phyloP scores from a whole-genome alignment of 148 eudicot genomes.

The Linanthus parryae region DNA sequence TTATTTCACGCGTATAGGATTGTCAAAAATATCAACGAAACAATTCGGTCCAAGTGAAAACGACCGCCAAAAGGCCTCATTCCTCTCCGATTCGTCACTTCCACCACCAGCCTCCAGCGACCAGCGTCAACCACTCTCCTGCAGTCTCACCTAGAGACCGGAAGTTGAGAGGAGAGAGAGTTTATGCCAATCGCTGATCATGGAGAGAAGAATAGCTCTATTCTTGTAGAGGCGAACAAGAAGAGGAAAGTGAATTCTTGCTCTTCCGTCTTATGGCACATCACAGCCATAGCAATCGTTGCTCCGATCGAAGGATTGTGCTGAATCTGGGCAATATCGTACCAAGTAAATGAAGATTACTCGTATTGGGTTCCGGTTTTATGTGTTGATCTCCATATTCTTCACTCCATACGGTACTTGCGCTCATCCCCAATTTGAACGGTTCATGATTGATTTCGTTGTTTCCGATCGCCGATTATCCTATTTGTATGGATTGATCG shows the following conservation, averaged over 20 bases:
- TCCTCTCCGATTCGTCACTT: no score
- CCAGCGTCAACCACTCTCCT: no score
- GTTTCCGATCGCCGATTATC: not conserved
- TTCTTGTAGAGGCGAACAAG: no score
- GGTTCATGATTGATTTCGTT: not conserved
- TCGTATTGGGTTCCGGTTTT: not conserved
- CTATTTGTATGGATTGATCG: not conserved
- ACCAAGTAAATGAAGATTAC: slow-evolving; percentile 10
- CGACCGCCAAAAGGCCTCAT: no score
- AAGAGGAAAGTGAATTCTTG: not conserved
- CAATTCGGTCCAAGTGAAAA: no score
- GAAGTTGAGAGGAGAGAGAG: no score
- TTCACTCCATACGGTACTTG: slow-evolving; percentile 12
- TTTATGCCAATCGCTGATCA: no score
- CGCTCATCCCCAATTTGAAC: not conserved
- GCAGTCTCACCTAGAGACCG: no score
- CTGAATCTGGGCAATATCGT: not conserved
- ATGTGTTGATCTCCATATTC: slow-evolving; percentile 2
- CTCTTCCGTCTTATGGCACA: slow-evolving; percentile 12
- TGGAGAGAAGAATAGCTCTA: no score
- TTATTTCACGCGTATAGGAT: no score
- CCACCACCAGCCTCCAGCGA: no score
- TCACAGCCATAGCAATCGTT: not conserved
- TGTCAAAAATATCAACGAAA: no score
- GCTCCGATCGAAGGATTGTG: not conserved